These are phyloP conservation scores for Xylaria hypoxylon DNA, from an alignment of 2,329 filamentous ascomycete genomes.

Conservation along the genomic window DNA sequence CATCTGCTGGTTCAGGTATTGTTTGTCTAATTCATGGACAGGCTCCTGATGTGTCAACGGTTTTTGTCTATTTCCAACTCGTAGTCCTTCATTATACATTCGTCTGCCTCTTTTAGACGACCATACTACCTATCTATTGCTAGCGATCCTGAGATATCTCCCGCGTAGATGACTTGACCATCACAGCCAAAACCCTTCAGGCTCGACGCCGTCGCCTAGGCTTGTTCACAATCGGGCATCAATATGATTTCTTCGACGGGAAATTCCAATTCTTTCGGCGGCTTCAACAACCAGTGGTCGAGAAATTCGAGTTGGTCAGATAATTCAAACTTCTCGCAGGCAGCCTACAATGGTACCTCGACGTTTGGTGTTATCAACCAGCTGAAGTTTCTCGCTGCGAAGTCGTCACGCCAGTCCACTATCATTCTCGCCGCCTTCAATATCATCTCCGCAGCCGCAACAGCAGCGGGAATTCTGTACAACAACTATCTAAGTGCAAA, in stretches of 20 bases:
- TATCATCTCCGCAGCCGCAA: constrained; percentile 66
- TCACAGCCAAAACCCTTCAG: constrained; percentile 47
- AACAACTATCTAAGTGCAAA: constrained; percentile 63
- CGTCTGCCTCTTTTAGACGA: constrained; percentile 33
- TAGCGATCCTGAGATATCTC: constrained; percentile 48
- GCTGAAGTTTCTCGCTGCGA: constrained; percentile 64
- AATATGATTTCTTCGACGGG: constrained; percentile 43
- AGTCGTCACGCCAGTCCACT: constrained; percentile 70
- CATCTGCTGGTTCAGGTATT: constrained; percentile 56
- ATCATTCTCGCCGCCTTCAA: constrained; percentile 73
- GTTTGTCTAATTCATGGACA: constrained; percentile 59
- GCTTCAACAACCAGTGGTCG: constrained; percentile 44
- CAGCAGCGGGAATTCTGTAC: constrained; percentile 67
- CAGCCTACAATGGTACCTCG: constrained; percentile 53
- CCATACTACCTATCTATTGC: constrained; percentile 44
- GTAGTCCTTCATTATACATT: constrained; percentile 45
- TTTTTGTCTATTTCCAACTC: constrained; percentile 45
- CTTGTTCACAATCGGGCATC: constrained; percentile 41
- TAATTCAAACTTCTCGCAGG: constrained; percentile 46
- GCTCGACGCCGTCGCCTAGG: constrained; percentile 49
- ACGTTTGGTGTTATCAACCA: constrained; percentile 62
- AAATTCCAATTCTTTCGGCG: constrained; percentile 41
- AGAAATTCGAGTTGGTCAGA: constrained; percentile 45
- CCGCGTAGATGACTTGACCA: constrained; percentile 60
- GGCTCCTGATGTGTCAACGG: constrained; percentile 48